phyloP scores from a whole-genome alignment of 2,329 filamentous ascomycete genomes.

The Aspergillus proliferans region DNA sequence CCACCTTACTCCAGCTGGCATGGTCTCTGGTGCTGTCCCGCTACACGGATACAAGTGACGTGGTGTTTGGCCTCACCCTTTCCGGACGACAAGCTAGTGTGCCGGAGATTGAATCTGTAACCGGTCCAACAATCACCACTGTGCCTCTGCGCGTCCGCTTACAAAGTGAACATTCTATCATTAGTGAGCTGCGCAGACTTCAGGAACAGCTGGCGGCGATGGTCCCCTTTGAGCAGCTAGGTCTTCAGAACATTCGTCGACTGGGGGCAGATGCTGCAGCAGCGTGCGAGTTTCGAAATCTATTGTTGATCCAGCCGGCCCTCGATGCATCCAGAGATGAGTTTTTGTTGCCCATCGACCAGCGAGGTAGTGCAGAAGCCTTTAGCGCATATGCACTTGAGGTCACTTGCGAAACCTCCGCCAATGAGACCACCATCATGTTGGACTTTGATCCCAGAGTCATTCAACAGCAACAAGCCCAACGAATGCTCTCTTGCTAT shows the following conservation, averaged over 20 bases:
- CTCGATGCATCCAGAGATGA: background rate
- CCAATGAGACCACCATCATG: background rate
- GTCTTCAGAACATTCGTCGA: slow-evolving; percentile 1
- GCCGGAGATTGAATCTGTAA: slow-evolving; percentile 29
- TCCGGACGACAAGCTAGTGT: slow-evolving; percentile 33
- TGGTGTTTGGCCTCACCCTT: slow-evolving; percentile 35
- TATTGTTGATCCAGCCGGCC: slow-evolving; percentile 3
- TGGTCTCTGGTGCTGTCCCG: slow-evolving; percentile 30
- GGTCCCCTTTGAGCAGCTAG: slow-evolving; percentile 1
- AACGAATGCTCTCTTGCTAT: background rate
- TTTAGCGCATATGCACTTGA: background rate
- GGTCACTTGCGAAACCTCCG: background rate
- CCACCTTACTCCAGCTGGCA: slow-evolving; percentile 31
- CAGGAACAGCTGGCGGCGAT: background rate
- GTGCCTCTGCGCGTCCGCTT: slow-evolving; percentile 1
- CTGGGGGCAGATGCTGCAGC: background rate
- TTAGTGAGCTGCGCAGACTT: background rate
- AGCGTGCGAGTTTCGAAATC: slow-evolving; percentile 1
- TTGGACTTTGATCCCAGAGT: background rate
- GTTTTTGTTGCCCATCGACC: background rate
- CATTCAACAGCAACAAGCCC: background rate
- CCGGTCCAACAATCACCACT: slow-evolving; percentile 36
- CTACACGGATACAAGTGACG: slow-evolving; percentile 29
- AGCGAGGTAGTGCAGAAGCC: background rate
- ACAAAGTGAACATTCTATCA: background rate